Evolutionary conservation across 108 stramenopile genomes (phyloP), one percentile per base, ranked within the genome.

Genomic region (Cyclotella baltica): DNA sequence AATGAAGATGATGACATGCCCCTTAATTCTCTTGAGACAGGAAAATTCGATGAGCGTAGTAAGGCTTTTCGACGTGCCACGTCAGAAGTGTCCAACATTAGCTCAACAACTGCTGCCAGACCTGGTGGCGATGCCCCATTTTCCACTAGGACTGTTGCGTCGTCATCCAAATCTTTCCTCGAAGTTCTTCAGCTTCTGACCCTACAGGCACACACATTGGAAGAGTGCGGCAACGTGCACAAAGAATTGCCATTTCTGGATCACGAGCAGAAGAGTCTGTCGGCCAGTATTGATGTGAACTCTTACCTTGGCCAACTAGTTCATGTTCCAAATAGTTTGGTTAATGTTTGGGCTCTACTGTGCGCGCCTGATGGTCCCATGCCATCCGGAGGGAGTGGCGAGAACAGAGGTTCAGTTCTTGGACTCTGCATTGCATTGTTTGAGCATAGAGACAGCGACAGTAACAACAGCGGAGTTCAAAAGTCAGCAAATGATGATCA

Each of bases 111-210:
- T 36, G 59, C 28, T 48, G 85, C 74, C 2, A 46, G 61, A 18
- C 35, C 57, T 31, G 64, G 53, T 62, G n/a, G 16, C 36, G n/a
- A n/a, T n/a, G 48, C 53, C 27, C 47, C 47, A 9, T 94, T 96
- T 73, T 94, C 96, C 3, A 82, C 89, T 4, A 83, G 86, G 22
- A 82, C 86, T 62, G 90, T 94, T 43, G 84, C 92, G 11, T 67
- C 88, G 28, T 93, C 92, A 0, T 89, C 93, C 28, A 90, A 93
- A 31, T 94, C 93, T 6, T 93, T 93, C 69, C 82, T 96, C 20
- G 96, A 96, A 75, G 89, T 93, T 10, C 76, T 96, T 31, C 96
- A 96, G 50, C 83, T 96, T 35, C 62, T 93, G 38, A 96, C 96
- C 19, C 88, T 96, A 4, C 96, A 96, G 81, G 88, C 91, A 29